phyloP scores from a whole-genome alignment of 192 early-diverging fungal species.

The Coemansia sp. region DNA sequence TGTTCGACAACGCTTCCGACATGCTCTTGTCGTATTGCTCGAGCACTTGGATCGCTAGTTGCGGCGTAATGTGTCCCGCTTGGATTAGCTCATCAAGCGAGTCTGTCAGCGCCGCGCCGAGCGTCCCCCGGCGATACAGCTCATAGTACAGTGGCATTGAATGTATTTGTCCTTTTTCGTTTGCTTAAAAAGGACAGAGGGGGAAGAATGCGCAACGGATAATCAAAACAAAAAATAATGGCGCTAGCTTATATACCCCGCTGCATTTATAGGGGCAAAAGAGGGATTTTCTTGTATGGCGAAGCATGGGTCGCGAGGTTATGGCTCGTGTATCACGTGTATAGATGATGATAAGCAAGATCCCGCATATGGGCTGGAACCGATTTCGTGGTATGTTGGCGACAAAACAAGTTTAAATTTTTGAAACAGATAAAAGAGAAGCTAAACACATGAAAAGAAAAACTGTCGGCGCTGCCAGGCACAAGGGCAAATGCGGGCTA shows the following conservation, averaged over 20 bases:
- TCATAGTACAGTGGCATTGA: constrained; percentile 67
- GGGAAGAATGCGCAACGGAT: background rate
- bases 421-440: constrained; percentile 2
- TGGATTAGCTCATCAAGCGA: constrained; percentile 94
- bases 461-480: background rate
- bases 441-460: constrained; percentile 1
- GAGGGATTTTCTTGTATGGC: constrained; percentile 11
- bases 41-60: constrained; percentile 90
- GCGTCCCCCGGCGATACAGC: constrained; percentile 71
- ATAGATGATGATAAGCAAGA: background rate
- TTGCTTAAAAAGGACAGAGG: background rate
- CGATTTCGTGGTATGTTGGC: background rate
- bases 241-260: constrained; percentile 15
- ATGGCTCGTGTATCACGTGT: background rate
- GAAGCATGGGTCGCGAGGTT: background rate
- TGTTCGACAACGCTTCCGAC: constrained; percentile 77
- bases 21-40: constrained; percentile 75
- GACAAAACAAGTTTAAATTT: background rate
- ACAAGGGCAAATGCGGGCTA: background rate
- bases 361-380: background rate
- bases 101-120: constrained; percentile 92
- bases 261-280: constrained; percentile 2
- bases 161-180: background rate
- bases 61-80: constrained; percentile 84
- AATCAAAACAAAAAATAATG: constrained; percentile 3